These are phyloP conservation scores for Lepidium aucheri DNA, from an alignment of 345 rosid species.

Conservation along the genomic window DNA sequence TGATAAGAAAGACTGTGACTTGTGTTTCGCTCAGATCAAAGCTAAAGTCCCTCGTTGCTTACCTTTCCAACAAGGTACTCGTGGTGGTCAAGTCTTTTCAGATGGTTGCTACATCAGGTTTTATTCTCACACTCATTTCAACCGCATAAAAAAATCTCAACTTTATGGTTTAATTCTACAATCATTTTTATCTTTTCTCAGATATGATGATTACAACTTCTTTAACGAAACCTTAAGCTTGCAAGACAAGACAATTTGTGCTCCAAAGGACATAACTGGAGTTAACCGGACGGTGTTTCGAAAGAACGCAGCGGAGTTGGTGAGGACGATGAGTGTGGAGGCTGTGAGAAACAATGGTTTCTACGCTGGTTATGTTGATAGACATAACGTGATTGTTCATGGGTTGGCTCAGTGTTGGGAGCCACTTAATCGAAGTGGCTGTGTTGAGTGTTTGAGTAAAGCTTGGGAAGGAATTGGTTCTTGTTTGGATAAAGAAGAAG, in stretches of 20 bases:
- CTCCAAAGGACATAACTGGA: slow-evolving; percentile 30
- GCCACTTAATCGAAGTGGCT: slow-evolving; percentile 37
- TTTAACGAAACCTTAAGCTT: slow-evolving; percentile 41
- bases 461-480: slow-evolving; percentile 35
- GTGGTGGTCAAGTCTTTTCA: slow-evolving; percentile 62
- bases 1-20: slow-evolving; percentile 50
- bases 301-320: slow-evolving; percentile 37
- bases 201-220: slow-evolving; percentile 67
- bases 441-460: slow-evolving; percentile 44
- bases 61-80: slow-evolving; percentile 59
- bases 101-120: slow-evolving; percentile 73
- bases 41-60: slow-evolving; percentile 56
- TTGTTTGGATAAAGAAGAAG: slow-evolving; percentile 53
- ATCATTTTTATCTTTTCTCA: background rate
- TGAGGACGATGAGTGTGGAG: slow-evolving; percentile 45
- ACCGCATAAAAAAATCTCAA: background rate
- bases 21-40: slow-evolving; percentile 79
- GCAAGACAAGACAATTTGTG: slow-evolving; percentile 40
- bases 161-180: background rate
- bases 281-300: slow-evolving; percentile 46
- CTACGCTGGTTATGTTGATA: slow-evolving; percentile 46
- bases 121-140: background rate
- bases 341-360: slow-evolving; percentile 52
- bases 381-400: slow-evolving; percentile 53
- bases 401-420: slow-evolving; percentile 95